Conservation (phyloP, 1,284 basidiomycete genomes). For the Butyriboletus appendiculatus region DNA sequence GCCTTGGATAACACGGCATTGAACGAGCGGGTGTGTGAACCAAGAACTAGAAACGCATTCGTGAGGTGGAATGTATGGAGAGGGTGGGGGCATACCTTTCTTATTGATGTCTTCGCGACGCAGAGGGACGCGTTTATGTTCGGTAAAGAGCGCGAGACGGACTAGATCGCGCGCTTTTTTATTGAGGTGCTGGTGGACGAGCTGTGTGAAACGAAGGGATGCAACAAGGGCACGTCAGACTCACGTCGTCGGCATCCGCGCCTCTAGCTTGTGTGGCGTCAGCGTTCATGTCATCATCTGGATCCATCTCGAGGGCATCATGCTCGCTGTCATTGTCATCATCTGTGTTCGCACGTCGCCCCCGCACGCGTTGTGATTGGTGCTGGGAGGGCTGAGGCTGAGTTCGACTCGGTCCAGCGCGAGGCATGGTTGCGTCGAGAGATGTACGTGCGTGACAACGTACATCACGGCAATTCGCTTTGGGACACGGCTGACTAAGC, state of each 20-base stretch:
- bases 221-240: constrained; percentile 2
- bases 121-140: constrained; percentile 60
- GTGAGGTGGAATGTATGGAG: not conserved
- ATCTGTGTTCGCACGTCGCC: constrained; percentile 23
- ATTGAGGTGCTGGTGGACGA: constrained; percentile 48
- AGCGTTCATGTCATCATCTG: constrained; percentile 35
- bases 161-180: constrained; percentile 67
- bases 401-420: constrained; percentile 33
- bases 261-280: constrained; percentile 23
- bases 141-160: constrained; percentile 70
- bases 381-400: constrained; percentile 37
- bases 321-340: constrained; percentile 20
- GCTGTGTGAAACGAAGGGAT: not conserved
- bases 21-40: constrained; percentile 56
- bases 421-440: constrained; percentile 17
- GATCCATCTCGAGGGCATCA: constrained; percentile 28
- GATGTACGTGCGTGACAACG: not conserved
- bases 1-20: constrained; percentile 57
- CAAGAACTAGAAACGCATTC: constrained; percentile 50
- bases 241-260: constrained; percentile 25
- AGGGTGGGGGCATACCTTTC: constrained; percentile 51
- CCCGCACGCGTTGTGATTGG: constrained; percentile 27
- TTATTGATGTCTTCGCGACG: constrained; percentile 77
- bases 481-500: no score
- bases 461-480: not conserved